phyloP scores from a whole-genome alignment of 176 grass and related monocot genomes.

The Carex scoparia region DNA sequence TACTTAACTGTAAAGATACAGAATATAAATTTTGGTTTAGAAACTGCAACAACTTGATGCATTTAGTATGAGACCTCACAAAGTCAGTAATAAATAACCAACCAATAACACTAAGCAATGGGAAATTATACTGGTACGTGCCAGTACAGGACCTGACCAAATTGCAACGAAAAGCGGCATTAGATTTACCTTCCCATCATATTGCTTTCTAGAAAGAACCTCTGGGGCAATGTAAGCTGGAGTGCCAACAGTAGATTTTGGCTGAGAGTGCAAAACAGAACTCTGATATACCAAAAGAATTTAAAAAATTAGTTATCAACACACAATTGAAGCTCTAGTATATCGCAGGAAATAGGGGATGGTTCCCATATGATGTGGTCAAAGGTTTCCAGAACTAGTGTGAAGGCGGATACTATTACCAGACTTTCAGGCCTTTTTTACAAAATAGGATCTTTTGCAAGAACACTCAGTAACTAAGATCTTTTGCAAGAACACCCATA shows the following conservation, averaged over 20 bases:
- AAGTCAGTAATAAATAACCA: background rate
- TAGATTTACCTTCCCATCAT: slow-evolving; percentile 81
- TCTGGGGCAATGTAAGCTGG: slow-evolving; percentile 94
- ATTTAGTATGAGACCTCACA: background rate
- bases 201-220: slow-evolving; percentile 79
- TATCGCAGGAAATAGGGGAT: background rate
- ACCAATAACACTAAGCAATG: background rate
- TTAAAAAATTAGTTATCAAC: slow-evolving; percentile 10
- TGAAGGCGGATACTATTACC: background rate
- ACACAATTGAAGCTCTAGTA: background rate
- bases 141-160: background rate
- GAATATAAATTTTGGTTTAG: background rate
- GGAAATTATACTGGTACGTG: background rate
- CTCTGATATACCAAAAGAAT: slow-evolving; percentile 37
- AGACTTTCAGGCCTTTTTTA: background rate
- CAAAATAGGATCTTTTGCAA: background rate
- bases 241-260: slow-evolving; percentile 94
- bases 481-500: background rate
- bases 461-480: background rate
- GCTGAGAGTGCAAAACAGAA: slow-evolving; percentile 87
- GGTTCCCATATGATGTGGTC: background rate
- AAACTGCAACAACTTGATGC: background rate
- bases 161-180: background rate
- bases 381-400: background rate
- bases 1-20: background rate